Base-by-base conservation (phyloP, 441 rosid genomes). In the Erodium trifolium region DNA sequence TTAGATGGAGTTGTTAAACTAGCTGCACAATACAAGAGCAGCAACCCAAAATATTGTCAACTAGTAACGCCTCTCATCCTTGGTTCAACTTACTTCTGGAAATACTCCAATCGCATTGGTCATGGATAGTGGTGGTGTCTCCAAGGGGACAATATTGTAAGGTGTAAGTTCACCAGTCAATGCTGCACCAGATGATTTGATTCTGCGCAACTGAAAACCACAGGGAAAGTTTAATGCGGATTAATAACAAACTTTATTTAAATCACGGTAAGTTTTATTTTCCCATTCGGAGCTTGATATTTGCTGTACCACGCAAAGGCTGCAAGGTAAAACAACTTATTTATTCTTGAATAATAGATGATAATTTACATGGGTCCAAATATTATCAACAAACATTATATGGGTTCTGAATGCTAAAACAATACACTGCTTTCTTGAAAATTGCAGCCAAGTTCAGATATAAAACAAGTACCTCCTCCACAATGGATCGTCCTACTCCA, bases 121-220 rank as follows among this genome's bases (percentile, higher is more conserved):
- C 75, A 92, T 95, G 57, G 97, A 88, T 75, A 92, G 71, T 51
- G 93, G 78, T 19, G 95, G 96, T 43, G 88, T 93, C 76, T 95
- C 99, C 70, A 95, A 69, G 53, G 99, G 99, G 45, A 95, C 90
- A 73, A 92, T 95, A 71, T 95, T 95, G 82, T 91, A 95, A 5
- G 99, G 86, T 27, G 75, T 81, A 67, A 88, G 89, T 78, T 95
- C 99, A 72, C 87, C 97, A 17, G 89, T 73, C 68, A 87, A 75
- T 41, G 86, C 75, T 69, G 84, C 88, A 79, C 84, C 91, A 62
- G 82, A 88, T 63, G 67, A 82, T 78, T 87, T 92, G 41, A 92
- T 83, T 82, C 91, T 82, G 72, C 77, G 87, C 77, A 95, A 72
- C 99, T 95, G 82, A 70, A 79, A 81, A 57, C 72, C 35, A 76